phyloP scores from a whole-genome alignment of 225 moss, liverwort and hornwort genomes.

The Marchantia polymorpha region DNA sequence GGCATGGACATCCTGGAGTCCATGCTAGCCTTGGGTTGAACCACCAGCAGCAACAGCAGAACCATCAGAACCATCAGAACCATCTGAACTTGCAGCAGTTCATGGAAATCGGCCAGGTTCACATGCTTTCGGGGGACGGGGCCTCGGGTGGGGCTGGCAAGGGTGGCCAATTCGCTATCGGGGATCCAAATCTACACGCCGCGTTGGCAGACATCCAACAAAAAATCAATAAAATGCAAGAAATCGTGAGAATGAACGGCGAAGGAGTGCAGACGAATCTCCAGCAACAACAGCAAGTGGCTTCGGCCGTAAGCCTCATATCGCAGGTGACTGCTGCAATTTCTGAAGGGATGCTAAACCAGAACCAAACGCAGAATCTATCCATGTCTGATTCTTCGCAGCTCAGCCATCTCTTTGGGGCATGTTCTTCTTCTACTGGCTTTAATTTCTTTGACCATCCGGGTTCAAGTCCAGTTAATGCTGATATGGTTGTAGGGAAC shows the following conservation, averaged over 20 bases:
- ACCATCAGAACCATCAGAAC: constrained; percentile 2
- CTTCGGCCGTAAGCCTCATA: constrained; percentile 76
- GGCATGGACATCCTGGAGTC: constrained; percentile 2
- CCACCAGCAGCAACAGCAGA: background rate
- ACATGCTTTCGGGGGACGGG: background rate
- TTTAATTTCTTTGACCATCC: constrained; percentile 27
- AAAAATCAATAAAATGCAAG: constrained; percentile 68
- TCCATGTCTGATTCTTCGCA: constrained; percentile 37
- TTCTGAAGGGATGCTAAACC: constrained; percentile 14
- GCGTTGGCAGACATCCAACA: constrained; percentile 66
- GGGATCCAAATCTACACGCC: constrained; percentile 1
- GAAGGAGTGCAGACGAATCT: constrained; percentile 42
- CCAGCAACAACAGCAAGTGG: constrained; percentile 49
- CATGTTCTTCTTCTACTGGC: constrained; percentile 29
- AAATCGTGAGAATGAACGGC: constrained; percentile 41
- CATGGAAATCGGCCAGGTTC: background rate
- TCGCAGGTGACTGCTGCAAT: constrained; percentile 51
- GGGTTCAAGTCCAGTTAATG: constrained; percentile 19
- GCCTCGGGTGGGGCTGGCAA: background rate
- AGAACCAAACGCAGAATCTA: constrained; percentile 13
- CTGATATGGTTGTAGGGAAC: constrained; percentile 39
- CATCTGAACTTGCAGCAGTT: constrained; percentile 12
- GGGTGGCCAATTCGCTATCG: background rate
- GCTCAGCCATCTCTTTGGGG: constrained; percentile 59
- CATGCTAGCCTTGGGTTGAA: constrained; percentile 22